Base-by-base conservation (phyloP, 495 filamentous ascomycete genomes). In the Rhypophila decipiens region DNA sequence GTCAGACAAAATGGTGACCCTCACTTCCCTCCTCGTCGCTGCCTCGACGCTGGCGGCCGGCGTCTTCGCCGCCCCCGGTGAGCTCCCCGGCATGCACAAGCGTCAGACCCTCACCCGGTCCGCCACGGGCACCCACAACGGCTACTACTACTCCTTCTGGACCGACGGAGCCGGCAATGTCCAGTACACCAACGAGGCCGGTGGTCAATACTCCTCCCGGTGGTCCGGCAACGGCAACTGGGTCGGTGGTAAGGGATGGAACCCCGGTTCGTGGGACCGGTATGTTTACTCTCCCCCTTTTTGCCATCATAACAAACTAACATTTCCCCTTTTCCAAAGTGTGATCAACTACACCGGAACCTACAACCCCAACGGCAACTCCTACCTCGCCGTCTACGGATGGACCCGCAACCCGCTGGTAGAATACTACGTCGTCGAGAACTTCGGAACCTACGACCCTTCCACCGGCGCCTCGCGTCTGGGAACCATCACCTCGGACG, bases 181-280 rank as follows among this genome's bases (percentile, higher is more conserved):
- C 4, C 70, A 62, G 35, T 84, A 83, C 59, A 72, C 67, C 57
- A 83, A 83, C 54, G 71, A 71, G 37, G 48, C 59, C 24, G 68
- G 51, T 13, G 78, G 79, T 5, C 56, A 66, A 29, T 84, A 82
- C 66, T 69, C 59, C 40, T 69, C 80, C 13, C 66, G 53, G 17
- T 84, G 79, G 79, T 56, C 49, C 20, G 55, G 55, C 20, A 70
- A 73, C 51, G 73, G 73, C 23, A 79, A 82, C 65, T 83, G 80
- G 41, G 75, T 80, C 42, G 77, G 71, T 22, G 82, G 82, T 38
- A 82, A 81, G 65, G 80, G 80, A n/a, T 84, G 78, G 79, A 67
- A 68, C 47, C 69, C 76, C 17, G 77, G 78, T 15, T 22, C 38
- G 10, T n/a, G n/a, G n/a, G 24, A 40, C 38, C 18, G 38, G 38